Base-by-base conservation (phyloP, 345 rosid species). In the Hypericum perforatum region DNA sequence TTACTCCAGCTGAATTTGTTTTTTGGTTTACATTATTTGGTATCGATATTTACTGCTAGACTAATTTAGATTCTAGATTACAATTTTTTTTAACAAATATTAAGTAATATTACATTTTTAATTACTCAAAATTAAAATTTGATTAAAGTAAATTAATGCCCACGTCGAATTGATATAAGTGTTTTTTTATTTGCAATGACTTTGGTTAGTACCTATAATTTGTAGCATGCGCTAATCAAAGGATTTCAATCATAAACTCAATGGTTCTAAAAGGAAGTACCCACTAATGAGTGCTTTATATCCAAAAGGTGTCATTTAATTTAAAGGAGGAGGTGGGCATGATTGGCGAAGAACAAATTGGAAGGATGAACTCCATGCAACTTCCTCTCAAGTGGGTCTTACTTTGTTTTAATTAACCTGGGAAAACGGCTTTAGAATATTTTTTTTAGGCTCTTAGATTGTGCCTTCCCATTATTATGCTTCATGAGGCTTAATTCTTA, bases 341-440 rank as follows among this genome's bases (percentile, higher is more conserved):
- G 78, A 81, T 74, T 70, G 82, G 75, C 53, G 69, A 55, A 64
- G 67, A 80, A 65, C 74, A 70, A 62, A 56, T 62, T 70, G 63
- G 75, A 59, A 75, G 74, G 85, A 82, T 85, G 68, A 74, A 68
- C 73, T 81, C 73, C 77, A 64, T 70, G 73, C 78, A 77, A 74
- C 78, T 72, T 79, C 83, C 54, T 68, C 65, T 50, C 46, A 73
- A 82, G 74, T 81, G 79, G 42, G 38, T 36, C 41, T 47, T 51
- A 56, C 71, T 71, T 84, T 74, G 66, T 52, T 41, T 54, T 80
- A 29, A 46, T 52, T 71, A 70, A 79, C 66, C 56, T 62, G 3
- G 22, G 9, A 10, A 46, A 46, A 63, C 71, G 59, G 67, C 59
- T 47, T 43, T 58, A 72, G 69, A 54, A 67, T 67, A 65, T 62